Conservation (phyloP, 306 rosid species). For the Begonia fuchsioides region DNA sequence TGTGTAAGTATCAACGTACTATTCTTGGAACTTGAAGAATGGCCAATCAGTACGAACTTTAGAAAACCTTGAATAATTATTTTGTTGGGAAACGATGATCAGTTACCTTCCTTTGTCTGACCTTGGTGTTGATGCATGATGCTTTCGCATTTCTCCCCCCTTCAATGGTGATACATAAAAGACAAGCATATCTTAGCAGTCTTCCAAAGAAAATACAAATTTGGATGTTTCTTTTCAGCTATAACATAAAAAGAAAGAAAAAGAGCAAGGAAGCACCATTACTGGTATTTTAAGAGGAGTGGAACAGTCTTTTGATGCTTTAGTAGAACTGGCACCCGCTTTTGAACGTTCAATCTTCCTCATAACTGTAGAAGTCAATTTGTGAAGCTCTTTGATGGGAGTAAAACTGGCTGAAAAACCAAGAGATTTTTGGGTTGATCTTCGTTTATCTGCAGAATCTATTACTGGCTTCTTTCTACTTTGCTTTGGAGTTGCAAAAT, state of each 20-base stretch:
- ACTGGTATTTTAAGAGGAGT: constrained; percentile 72
- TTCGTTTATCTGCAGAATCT: constrained; percentile 38
- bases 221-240: too few relatives aligned
- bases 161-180: constrained; percentile 26
- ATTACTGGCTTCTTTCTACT: constrained; percentile 15
- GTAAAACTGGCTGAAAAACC: constrained; percentile 51
- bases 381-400: constrained; percentile 70
- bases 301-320: constrained; percentile 40
- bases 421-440: constrained; percentile 45
- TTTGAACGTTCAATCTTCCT: constrained; percentile 68
- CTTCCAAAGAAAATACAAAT: too few relatives aligned
- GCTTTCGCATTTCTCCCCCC: constrained; percentile 31
- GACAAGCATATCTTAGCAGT: too few relatives aligned
- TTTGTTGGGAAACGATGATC: background rate
- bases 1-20: too few relatives aligned
- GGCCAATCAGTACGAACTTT: too few relatives aligned
- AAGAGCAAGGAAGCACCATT: constrained; percentile 26
- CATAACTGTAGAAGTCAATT: constrained; percentile 63
- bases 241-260: background rate
- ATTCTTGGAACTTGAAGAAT: too few relatives aligned
- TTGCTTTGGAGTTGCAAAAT: constrained; percentile 35
- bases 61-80: background rate
- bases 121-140: constrained; percentile 52
- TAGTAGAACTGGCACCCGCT: constrained; percentile 40
- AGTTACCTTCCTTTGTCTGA: constrained; percentile 62